A percentile compares a stretch with the other conserved stretches of the same genome.
Conservation (phyloP, 257 asterid genomes). For the Solanum rostratum region DNA sequence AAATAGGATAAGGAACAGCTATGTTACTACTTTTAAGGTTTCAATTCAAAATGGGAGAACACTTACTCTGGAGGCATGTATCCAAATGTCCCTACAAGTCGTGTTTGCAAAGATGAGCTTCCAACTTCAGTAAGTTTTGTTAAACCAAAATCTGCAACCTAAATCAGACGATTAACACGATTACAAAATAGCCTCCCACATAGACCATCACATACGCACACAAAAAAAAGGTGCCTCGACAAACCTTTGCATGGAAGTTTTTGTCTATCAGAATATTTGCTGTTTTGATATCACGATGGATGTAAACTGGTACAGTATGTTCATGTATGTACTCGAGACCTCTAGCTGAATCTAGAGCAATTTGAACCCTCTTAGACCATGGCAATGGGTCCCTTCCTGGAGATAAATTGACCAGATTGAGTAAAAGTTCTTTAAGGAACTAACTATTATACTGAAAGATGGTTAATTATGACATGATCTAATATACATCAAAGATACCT, state of each 20-base stretch:
- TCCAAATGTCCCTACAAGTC: constrained; percentile 94
- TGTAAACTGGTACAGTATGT: constrained; percentile 90
- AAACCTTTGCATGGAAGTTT: constrained; percentile 82
- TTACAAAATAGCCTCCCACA: neutral
- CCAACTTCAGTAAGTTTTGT: constrained; percentile 91
- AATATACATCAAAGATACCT: constrained; percentile 26
- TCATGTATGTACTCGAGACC: constrained; percentile 98
- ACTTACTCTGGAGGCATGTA: constrained; percentile 99
- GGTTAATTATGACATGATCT: neutral
- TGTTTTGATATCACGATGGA: constrained; percentile 93
- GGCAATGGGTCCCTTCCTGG: constrained; percentile 73
- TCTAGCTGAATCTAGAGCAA: constrained; percentile 95
- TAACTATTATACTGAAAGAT: neutral
- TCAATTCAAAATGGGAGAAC: neutral
- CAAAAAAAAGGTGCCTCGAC: constrained; percentile 3
- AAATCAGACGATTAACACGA: constrained; percentile 5
- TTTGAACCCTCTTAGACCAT: constrained; percentile 86
- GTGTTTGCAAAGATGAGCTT: constrained; percentile 68
- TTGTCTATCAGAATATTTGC: constrained; percentile 90
- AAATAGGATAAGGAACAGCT: neutral
- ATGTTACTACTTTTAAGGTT: neutral
- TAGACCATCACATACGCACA: neutral
- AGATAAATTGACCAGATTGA: constrained; percentile 8
- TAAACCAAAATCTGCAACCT: constrained; percentile 98
- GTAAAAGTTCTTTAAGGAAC: neutral